phyloP scores from a whole-genome alignment of 1,284 basidiomycete species.

The Ceratobasidium sp. region DNA sequence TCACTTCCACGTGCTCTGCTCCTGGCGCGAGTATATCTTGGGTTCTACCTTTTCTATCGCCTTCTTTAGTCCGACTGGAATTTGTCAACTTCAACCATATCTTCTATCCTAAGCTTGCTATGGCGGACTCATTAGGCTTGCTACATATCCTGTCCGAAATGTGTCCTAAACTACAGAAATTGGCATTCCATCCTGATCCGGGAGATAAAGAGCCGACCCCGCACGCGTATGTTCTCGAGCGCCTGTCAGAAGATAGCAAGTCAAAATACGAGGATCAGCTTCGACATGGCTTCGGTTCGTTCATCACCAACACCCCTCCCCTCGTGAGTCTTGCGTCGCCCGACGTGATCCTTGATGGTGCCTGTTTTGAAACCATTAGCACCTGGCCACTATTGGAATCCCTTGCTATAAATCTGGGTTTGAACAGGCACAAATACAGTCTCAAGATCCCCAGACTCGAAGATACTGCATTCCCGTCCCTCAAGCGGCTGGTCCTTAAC shows the following conservation, averaged over 20 bases:
- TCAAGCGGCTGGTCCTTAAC: background rate
- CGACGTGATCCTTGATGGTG: background rate
- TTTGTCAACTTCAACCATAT: background rate
- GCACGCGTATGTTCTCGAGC: background rate
- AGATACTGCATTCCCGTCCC: background rate
- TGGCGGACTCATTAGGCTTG: background rate
- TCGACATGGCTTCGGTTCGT: background rate
- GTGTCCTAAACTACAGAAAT: background rate
- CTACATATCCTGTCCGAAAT: background rate
- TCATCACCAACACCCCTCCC: background rate
- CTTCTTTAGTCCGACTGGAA: background rate
- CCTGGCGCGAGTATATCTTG: background rate
- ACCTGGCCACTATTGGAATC: background rate
- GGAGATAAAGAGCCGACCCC: background rate
- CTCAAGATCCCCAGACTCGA: background rate
- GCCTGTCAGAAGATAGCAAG: background rate
- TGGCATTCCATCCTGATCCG: background rate
- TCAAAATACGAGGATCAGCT: background rate
- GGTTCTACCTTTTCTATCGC: constrained; percentile 5
- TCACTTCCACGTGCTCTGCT: background rate
- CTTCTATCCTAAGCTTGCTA: background rate
- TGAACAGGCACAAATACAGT: background rate
- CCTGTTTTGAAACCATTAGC: background rate
- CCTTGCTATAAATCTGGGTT: background rate
- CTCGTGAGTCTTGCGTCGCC: background rate